Evolutionary conservation across 2,329 filamentous ascomycete species (phyloP), one percentile per base, ranked within the genome.

Genomic region (Torrubiellomyces zombiae): DNA sequence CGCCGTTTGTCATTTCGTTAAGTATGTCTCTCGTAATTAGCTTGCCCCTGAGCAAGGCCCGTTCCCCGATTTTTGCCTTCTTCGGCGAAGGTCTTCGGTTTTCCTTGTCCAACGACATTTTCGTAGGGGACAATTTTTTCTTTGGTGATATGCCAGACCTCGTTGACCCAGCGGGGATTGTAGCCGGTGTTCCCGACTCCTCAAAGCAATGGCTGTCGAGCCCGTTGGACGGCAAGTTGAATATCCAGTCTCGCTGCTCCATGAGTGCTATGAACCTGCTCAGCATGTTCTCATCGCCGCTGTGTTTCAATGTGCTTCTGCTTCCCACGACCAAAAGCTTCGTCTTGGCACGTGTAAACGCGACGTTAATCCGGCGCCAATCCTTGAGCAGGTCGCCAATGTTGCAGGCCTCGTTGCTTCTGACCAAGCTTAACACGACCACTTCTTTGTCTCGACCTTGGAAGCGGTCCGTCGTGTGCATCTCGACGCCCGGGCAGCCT

Each of bases 381-480:
- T 98, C 89, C 32, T 77, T 79, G 15, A 98, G 60, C 22, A 98
- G 51, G 28, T 95, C 89, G 11, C 89, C 89, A n/a, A 98, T 85
- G 24, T 66, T 70, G 33, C 74, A 70, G 1, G 67, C 64, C 13
- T 85, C 73, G 40, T 98, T 98, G 45, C 73, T 86, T 16, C 89
- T 69, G 9, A 95, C 89, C 16, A 92, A 74, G 28, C 72, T 81
- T 7, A 98, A 64, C 9, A 98, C 69, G 1, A 95, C 68, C 3
- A 92, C 75, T 43, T 93, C 83, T 46, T 98, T 98, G 52, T 98
- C 89, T 7, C 89, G 70, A 6, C 89, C 89, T 47, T 98, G 89
- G 50, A 93, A 98, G 21, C 86, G 82, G 51, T 98, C 89, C 3
- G 89, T 85, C 0, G 89, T 95, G 50, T 98, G 83, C 65, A 95